Base-by-base conservation (phyloP, 176 grass and related monocot species). In the Aegilops speltoides region DNA sequence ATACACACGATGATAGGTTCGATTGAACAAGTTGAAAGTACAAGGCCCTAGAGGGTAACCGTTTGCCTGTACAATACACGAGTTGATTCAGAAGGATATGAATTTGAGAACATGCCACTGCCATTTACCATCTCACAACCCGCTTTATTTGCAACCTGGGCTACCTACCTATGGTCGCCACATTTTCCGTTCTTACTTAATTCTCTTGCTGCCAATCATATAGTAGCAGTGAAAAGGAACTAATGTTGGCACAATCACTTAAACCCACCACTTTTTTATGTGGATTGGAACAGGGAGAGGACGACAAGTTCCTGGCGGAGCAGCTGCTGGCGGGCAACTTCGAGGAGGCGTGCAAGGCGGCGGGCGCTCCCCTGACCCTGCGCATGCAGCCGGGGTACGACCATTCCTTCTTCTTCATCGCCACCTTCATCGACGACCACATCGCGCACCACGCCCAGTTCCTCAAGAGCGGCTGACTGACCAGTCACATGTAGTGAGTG, bases 391-490 rank as follows among this genome's bases (percentile, higher is more conserved):
- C 94, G 14, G 94, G 92, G 57, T 99, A 99, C 8, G 97, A 99
- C 83, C 97, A 99, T 77, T 99, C 97, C 7, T 99, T 93, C 68
- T 96, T 68, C 36, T 99, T 96, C 85, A 93, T 99, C n/a, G 84
- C 89, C 8, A 96, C 92, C 32, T 99, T 99, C 73, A 32, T 99
- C 2, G 94, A 94, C 14, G 94, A 94, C 64, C 94, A 99, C 87
- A 99, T 99, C 65, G 86, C 89, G 2, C 92, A 93, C 87, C 97
- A 99, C 67, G 94, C 97, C 8, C 68, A 89, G 79, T 88, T 87
- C 83, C 97, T 99, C 33, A 92, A 86, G 84, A 86, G 45, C 3
- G 11, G 20, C 26, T 93, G 78, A 87, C 54, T 63, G 25, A 1
- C 2, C 20, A 46, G 64, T 26, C 65, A 0, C 71, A 2, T 85